A percentile compares a stretch with the other conserved stretches of the same genome.
Evolutionary conservation across 139 green algal species (phyloP).

Genomic region (Chlorella sorokiniana): DNA sequence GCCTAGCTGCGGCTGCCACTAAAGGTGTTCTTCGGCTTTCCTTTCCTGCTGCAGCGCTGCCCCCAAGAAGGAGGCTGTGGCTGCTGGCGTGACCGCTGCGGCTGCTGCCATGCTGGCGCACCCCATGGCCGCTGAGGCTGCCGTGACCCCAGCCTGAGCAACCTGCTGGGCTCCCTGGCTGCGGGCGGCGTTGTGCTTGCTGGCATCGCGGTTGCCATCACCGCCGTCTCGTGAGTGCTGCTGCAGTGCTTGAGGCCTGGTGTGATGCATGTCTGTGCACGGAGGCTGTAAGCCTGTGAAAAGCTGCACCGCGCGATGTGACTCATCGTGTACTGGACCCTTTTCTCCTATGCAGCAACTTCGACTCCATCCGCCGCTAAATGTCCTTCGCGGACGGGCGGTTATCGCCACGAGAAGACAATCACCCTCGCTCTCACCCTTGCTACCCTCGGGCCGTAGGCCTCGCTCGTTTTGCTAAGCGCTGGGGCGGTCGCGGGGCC

Average conservation of each 20-base stretch:
- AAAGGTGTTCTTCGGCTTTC: too few relatives aligned
- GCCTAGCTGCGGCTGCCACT: too few relatives aligned
- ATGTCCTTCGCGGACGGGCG: background rate
- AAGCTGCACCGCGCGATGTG: background rate
- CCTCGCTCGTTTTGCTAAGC: conserved; percentile 1
- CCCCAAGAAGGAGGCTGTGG: conserved; percentile 49
- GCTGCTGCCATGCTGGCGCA: conserved; percentile 61
- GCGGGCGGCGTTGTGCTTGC: conserved; percentile 85
- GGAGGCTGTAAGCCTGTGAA: too few relatives aligned
- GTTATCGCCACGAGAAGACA: background rate
- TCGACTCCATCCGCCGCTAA: conserved; percentile 34
- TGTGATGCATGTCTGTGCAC: background rate
- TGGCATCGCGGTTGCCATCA: conserved; percentile 82
- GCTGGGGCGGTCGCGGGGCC: background rate
- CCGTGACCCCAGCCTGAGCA: conserved; percentile 90
- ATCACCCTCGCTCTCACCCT: background rate
- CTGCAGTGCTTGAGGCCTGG: background rate
- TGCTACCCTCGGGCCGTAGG: background rate
- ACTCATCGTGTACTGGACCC: background rate
- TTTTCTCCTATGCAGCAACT: conserved; percentile 15
- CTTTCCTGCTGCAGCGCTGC: conserved; percentile 3
- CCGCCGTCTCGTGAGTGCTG: conserved; percentile 67
- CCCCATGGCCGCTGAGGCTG: conserved; percentile 77
- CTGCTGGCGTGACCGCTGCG: conserved; percentile 63
- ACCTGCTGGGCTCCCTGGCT: conserved; percentile 90